Evolutionary conservation across 2,329 filamentous ascomycete species (phyloP).

Genomic region (Trichoderma lentiforme): DNA sequence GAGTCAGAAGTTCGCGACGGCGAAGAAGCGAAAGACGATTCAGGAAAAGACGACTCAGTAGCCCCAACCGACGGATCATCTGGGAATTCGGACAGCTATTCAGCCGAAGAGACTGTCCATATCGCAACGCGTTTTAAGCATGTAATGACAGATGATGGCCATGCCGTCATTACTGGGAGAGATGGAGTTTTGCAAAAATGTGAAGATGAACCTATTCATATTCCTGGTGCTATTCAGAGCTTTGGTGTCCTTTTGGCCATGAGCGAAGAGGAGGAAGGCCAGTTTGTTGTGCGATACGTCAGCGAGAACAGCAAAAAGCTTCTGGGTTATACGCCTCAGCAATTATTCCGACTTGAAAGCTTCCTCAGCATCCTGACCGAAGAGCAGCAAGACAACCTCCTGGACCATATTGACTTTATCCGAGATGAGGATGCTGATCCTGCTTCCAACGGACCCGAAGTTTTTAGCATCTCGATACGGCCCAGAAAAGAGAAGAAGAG

Average conservation of each 20-base stretch:
- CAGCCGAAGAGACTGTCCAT: constrained; percentile 40
- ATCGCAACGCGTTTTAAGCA: constrained; percentile 77
- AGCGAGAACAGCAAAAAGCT: constrained; percentile 78
- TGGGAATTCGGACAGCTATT: background rate
- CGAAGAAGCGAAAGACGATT: background rate
- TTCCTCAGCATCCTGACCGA: constrained; percentile 83
- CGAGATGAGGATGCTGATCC: constrained; percentile 78
- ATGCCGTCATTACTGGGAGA: constrained; percentile 77
- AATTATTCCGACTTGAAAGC: constrained; percentile 69
- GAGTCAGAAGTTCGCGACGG: constrained; percentile 24
- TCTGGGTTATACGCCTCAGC: constrained; percentile 71
- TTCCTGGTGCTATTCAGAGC: constrained; percentile 75
- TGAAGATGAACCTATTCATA: constrained; percentile 88
- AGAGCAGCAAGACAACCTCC: constrained; percentile 76
- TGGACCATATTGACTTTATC: constrained; percentile 87
- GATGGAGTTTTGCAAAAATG: constrained; percentile 73
- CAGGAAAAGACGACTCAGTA: background rate
- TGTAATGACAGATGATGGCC: constrained; percentile 69
- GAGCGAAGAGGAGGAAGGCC: constrained; percentile 65
- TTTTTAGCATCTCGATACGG: constrained; percentile 76
- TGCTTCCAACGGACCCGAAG: constrained; percentile 72
- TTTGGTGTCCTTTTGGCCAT: constrained; percentile 77
- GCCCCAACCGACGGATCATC: background rate
- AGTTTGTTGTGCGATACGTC: constrained; percentile 66
- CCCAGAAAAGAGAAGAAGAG: constrained; percentile 48